These are phyloP conservation scores for Citropsis articulata DNA, from an alignment of 345 rosid genomes.

Conservation along the genomic window DNA sequence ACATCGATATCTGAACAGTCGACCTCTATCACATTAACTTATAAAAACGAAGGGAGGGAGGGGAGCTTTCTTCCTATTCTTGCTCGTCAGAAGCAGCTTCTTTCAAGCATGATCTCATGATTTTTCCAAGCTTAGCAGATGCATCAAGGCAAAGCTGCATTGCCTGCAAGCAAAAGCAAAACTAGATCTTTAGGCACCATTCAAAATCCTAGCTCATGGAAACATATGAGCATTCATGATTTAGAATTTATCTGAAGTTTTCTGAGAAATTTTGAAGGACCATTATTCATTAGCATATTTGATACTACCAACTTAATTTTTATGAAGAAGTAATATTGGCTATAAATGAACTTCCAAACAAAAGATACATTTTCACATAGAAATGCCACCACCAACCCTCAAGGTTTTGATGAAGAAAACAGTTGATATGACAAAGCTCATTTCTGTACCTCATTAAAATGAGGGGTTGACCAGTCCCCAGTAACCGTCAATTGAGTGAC, in stretches of 20 bases:
- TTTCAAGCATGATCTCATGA: slow-evolving; percentile 84
- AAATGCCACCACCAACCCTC: neutral
- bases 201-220: neutral
- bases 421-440: slow-evolving; percentile 2
- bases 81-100: slow-evolving; percentile 55
- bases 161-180: slow-evolving; percentile 49
- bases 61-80: slow-evolving; percentile 27
- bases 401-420: neutral
- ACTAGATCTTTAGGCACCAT: neutral
- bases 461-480: slow-evolving; percentile 84
- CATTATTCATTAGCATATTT: neutral
- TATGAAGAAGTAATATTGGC: neutral
- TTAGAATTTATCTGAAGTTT: neutral
- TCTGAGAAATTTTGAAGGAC: neutral
- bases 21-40: neutral
- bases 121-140: slow-evolving; percentile 65
- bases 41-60: neutral
- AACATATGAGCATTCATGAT: neutral
- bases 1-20: neutral
- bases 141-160: slow-evolving; percentile 95
- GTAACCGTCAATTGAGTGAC: slow-evolving; percentile 79
- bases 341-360: neutral
- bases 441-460: slow-evolving; percentile 63
- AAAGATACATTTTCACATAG: neutral
- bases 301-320: neutral